Base-by-base conservation (phyloP, 2,329 filamentous ascomycete species). In the Colletotrichum tropicicola region DNA sequence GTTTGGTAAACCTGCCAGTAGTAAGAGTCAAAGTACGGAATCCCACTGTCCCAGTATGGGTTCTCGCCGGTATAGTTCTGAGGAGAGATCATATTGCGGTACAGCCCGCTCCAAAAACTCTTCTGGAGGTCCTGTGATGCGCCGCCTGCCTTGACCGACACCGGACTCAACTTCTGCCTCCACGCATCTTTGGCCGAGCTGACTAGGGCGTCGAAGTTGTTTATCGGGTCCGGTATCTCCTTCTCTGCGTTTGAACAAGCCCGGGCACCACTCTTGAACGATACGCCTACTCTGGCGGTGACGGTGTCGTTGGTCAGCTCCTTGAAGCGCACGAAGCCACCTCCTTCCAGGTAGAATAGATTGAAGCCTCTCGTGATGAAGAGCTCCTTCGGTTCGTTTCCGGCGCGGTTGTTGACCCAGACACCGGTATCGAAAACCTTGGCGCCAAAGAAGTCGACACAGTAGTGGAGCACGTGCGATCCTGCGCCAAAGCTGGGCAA, bases 1-100 rank as follows among this genome's bases (percentile, higher is more conserved):
- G 6, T 13, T 9, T 4, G 5, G 4, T 15, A 5, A n/a, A 23
- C 56, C 51, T 52, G 67, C 68, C 77, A 79, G 69, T 79, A 79
- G 51, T 70, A 79, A 7, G 86, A 89, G 71, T 90, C 88, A 65
- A 88, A 90, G 67, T 90, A 91, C 3, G 88, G 88, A 57, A 89
- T 85, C 0, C 82, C 80, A 23, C 84, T 88, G 35, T 85, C 73
- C 88, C 88, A 91, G 0, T 86, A 74, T 4, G 86, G 86, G 47
- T 90, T 90, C 71, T 90, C 88, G 0, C 85, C 87, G 0, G 89
- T 90, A 69, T 90, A 90, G 70, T 91, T 88, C 70, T 90, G 88
- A 2, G 88, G 88, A 28, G 84, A 87, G 65, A 90, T 87, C 82
- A 90, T 85, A 1, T 82, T 78, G 21, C 88, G 80, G 68, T 90